Evolutionary conservation across 179 eudicot genomes (phyloP).

Genomic region (Beta lomatogona): DNA sequence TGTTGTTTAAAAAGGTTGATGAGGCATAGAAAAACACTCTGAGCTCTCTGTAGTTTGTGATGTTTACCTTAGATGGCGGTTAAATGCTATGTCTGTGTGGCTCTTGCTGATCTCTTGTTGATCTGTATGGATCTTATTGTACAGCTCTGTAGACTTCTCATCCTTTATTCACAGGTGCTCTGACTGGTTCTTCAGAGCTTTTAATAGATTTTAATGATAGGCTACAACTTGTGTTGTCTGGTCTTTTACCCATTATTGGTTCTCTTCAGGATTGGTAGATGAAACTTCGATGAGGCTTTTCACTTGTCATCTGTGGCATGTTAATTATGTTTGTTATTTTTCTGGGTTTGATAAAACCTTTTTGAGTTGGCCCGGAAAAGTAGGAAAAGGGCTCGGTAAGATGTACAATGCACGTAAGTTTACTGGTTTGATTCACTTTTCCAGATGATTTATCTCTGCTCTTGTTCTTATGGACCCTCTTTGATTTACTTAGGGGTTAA

Average conservation of each 20-base stretch:
- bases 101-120: background rate
- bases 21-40: background rate
- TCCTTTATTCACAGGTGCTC: background rate
- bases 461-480: no score
- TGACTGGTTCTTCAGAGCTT: background rate
- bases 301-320: background rate
- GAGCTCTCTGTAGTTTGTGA: background rate
- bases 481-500: background rate
- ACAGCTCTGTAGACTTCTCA: background rate
- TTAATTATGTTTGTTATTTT: background rate
- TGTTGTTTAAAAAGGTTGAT: background rate
- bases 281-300: background rate
- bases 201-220: no score
- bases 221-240: background rate
- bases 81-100: background rate
- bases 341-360: background rate
- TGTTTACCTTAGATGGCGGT: background rate
- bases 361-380: background rate
- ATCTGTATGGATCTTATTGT: background rate
- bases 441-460: no score
- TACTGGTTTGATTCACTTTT: background rate
- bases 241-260: background rate
- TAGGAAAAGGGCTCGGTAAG: background rate
- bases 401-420: background rate
- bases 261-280: background rate